phyloP scores from a whole-genome alignment of 495 filamentous ascomycete species.

The Bryoglossum gracile region DNA sequence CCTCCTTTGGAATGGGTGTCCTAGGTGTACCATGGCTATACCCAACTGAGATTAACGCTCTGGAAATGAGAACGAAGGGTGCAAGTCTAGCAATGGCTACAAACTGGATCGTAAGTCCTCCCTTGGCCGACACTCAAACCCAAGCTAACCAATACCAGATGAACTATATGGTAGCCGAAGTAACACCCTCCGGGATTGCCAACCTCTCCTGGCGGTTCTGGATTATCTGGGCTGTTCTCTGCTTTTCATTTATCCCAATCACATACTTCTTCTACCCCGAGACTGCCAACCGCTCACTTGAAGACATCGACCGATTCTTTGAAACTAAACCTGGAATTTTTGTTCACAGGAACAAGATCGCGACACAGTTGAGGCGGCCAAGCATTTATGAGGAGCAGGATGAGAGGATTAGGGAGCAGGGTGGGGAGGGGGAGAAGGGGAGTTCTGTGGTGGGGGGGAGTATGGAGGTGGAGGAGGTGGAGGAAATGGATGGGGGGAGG shows the following conservation, averaged over 20 bases:
- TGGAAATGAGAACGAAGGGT: conserved; percentile 65
- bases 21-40: conserved; percentile 59
- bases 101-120: conserved; percentile 68
- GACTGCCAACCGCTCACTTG: conserved; percentile 57
- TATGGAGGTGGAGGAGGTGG: not conserved
- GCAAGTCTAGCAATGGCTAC: conserved; percentile 67
- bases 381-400: conserved; percentile 9
- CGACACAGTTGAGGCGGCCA: conserved; percentile 32
- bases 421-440: not conserved
- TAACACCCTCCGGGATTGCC: conserved; percentile 54
- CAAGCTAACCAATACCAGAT: not conserved
- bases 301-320: conserved; percentile 74
- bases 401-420: conserved; percentile 3
- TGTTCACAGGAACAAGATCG: conserved; percentile 45
- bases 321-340: conserved; percentile 33
- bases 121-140: conserved; percentile 41
- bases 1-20: conserved; percentile 65
- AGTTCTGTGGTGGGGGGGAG: not conserved
- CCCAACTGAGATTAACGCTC: conserved; percentile 63
- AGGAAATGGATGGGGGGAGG: not conserved
- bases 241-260: conserved; percentile 51
- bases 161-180: conserved; percentile 57
- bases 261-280: conserved; percentile 74
- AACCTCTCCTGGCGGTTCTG: conserved; percentile 56
- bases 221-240: conserved; percentile 56